Percentiles rank a stretch among this genome's conserved stretches.
phyloP scores from a whole-genome alignment of 176 grass and related monocot species.

The Triticum monococcum region DNA sequence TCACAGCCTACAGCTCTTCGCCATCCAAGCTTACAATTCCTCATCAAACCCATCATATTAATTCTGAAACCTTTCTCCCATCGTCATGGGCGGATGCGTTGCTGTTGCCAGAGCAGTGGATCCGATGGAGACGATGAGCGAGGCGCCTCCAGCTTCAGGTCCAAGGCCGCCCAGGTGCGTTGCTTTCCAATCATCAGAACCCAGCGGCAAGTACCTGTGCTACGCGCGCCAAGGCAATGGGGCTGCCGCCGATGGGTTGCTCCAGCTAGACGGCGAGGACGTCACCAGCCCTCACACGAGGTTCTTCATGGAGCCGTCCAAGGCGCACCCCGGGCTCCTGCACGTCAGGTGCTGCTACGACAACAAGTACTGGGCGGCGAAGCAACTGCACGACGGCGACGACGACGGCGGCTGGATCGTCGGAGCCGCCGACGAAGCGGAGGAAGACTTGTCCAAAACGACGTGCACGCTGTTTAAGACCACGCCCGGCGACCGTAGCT shows the following conservation, averaged over 20 bases:
- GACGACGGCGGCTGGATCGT: conserved; percentile 1
- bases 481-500: not conserved
- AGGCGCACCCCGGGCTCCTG: not conserved
- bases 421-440: not conserved
- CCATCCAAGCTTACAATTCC: too few relatives aligned
- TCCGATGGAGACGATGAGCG: not conserved
- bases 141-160: not conserved
- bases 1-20: too few relatives aligned
- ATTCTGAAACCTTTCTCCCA: not conserved
- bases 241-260: not conserved
- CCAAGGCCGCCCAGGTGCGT: not conserved
- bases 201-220: not conserved
- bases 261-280: not conserved
- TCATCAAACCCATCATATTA: too few relatives aligned
- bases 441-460: conserved; percentile 6
- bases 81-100: not conserved
- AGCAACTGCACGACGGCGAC: not conserved
- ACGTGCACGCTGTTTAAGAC: conserved; percentile 24
- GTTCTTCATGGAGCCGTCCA: conserved; percentile 15
- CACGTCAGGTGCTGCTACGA: conserved; percentile 33
- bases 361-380: conserved; percentile 22
- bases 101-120: not conserved
- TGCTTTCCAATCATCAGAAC: not conserved
- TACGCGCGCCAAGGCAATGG: not conserved
- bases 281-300: not conserved